Base-by-base conservation (phyloP, 345 rosid genomes). In the Microthlaspi erraticum region DNA sequence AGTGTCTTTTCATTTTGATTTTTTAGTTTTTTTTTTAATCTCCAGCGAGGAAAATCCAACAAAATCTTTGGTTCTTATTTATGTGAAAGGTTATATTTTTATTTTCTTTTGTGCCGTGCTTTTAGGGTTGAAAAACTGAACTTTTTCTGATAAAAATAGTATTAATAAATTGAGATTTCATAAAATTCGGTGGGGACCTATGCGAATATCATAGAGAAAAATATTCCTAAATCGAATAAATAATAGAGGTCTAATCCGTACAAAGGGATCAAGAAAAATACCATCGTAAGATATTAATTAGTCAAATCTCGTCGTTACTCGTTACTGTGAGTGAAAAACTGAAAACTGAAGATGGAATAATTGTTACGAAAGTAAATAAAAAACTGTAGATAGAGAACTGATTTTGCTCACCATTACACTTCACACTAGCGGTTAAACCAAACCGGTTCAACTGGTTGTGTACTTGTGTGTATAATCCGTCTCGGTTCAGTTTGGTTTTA, bases 151-250 rank as follows among this genome's bases (percentile, higher is more conserved):
- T 10, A 39, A 34, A 29, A 13, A 59, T 33, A 64, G 13, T 71
- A 53, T 14, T 66, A 19, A 32, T 42, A 42, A 52, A 44, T 26
- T 26, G 71, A 69, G 60, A 69, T 82, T 83, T 88, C 79, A 69
- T 69, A 81, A 84, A 90, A 84, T 85, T 85, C 76, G 80, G 84
- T 84, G 63, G 77, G 82, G 73, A 80, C 64, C 74, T 71, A 71
- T 72, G 36, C 57, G 66, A 64, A 74, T 66, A 59, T 66, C 62
- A 58, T 14, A 19, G 31, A n/a, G 33, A 23, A 60, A 51, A 34
- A 34, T 68, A 52, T 75, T 67, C 58, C 20, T 60, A 60, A 42
- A 66, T 54, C 52, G 59, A 68, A 71, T 77, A 71, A 52, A 59
- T 77, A 64, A 65, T 65, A 77, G 61, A 41, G 46, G 65, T 13